These are phyloP conservation scores for Talaromyces sp. DNA, from an alignment of 2,329 filamentous ascomycete species.

Conservation along the genomic window DNA sequence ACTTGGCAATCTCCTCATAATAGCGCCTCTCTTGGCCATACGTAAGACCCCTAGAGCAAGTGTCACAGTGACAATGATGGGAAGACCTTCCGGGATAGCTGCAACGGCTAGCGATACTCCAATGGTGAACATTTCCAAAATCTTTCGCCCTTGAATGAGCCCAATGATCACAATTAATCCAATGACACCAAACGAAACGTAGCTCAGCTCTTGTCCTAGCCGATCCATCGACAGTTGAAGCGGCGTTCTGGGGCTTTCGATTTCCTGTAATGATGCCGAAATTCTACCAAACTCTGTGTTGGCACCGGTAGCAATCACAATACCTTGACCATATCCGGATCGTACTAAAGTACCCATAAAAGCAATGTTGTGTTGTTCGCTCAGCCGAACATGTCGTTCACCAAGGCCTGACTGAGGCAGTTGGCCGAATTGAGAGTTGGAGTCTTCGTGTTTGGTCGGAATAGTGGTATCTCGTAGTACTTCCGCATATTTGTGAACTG, in stretches of 20 bases:
- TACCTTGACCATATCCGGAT: slow-evolving; percentile 89
- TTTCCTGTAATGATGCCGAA: slow-evolving; percentile 87
- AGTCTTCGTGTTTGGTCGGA: slow-evolving; percentile 29
- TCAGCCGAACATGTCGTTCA: slow-evolving; percentile 64
- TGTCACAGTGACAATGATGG: slow-evolving; percentile 97
- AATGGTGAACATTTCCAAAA: slow-evolving; percentile 95
- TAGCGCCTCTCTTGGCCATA: slow-evolving; percentile 93
- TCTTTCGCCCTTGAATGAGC: slow-evolving; percentile 79
- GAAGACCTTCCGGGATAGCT: slow-evolving; percentile 90
- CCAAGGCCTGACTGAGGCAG: slow-evolving; percentile 57
- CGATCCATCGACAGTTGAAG: slow-evolving; percentile 95
- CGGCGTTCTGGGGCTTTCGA: slow-evolving; percentile 90
- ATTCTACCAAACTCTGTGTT: slow-evolving; percentile 96
- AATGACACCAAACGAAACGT: slow-evolving; percentile 94
- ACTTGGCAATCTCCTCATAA: slow-evolving; percentile 91
- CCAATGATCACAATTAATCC: slow-evolving; percentile 88
- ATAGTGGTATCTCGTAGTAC: slow-evolving; percentile 42
- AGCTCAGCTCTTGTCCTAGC: slow-evolving; percentile 92
- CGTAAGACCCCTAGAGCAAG: slow-evolving; percentile 89
- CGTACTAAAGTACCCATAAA: slow-evolving; percentile 98
- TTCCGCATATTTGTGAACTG: slow-evolving; percentile 72
- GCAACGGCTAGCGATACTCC: slow-evolving; percentile 95
- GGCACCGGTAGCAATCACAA: slow-evolving; percentile 94
- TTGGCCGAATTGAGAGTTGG: slow-evolving; percentile 56
- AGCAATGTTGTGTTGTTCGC: slow-evolving; percentile 82